Conservation (phyloP, 2,329 filamentous ascomycete species). For the Colletotrichum sp. region DNA sequence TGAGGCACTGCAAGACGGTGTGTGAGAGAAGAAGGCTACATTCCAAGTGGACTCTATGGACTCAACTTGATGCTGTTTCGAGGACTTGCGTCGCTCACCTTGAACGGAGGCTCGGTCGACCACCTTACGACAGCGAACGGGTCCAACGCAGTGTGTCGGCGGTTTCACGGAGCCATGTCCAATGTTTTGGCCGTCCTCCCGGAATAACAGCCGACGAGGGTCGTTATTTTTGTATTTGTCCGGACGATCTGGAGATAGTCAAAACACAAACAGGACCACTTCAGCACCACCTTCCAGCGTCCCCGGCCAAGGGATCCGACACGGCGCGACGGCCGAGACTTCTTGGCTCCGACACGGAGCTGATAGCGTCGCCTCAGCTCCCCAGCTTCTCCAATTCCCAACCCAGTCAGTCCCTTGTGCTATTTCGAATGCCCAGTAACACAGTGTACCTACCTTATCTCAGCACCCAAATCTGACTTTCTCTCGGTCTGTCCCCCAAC, state of each 20-base stretch:
- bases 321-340: slow-evolving; percentile 9
- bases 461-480: not conserved
- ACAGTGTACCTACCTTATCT: not conserved
- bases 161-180: not conserved
- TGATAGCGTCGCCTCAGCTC: not conserved
- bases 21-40: not conserved
- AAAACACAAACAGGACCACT: not conserved
- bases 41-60: not conserved
- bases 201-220: not conserved
- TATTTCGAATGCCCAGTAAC: not conserved
- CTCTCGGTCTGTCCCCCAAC: not conserved
- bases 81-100: not conserved
- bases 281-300: not conserved
- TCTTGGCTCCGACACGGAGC: slow-evolving; percentile 17
- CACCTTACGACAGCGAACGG: not conserved
- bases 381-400: not conserved
- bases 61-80: not conserved
- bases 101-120: not conserved
- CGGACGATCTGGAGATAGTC: not conserved
- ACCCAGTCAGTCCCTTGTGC: not conserved
- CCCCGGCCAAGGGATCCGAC: slow-evolving; percentile 7
- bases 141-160: not conserved
- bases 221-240: not conserved
- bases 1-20: not conserved
- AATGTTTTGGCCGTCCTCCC: not conserved